Evolutionary conservation across 83 land plant genomes (phyloP), one percentile per base, ranked within the genome.

Genomic region (Isoetes engelmannii): DNA sequence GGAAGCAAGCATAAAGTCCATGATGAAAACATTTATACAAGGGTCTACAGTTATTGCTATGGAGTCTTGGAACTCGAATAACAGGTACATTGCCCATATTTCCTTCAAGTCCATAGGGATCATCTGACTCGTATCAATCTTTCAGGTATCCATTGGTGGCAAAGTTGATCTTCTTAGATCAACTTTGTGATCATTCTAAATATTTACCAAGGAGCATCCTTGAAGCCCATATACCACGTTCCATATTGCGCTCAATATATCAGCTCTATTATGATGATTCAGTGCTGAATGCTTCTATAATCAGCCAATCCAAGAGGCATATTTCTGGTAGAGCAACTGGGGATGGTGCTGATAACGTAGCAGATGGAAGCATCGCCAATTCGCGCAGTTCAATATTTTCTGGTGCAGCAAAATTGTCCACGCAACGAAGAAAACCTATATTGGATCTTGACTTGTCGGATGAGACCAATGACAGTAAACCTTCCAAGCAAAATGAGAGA

Each of bases 101-200:
- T 76, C 47, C 46, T 10, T 63, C 51, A 5, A 19, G 15, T 63
- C 18, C 17, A 7, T 47, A 4, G 17, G 17, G 2, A 55, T 8
- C 70, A n/a, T 10, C 21, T 68, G 28, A n/a, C 70, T 3, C 3
- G 68, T 48, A 37, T 28, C 2, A 28, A 51, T 51, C 53, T 7
- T 68, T 59, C 84, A 96, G 99, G 77, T 82, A 83, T 47, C 76
- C 82, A 45, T 65, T 96, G 21, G 85, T 92, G 4, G 83, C 99
- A 41, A 89, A 92, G 79, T 79, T 96, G 53, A 81, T 96, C 47
- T 96, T 96, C 68, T 73, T 96, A 37, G 99, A 96, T 67, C 99
- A 96, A 73, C 82, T 96, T 8, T 96, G 97, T 63, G 92, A 89
- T 44, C 69, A 89, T 10, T 89, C 95, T 3, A 79, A 72, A 4